These are phyloP conservation scores for Yarrowia alimentaria DNA, from an alignment of 805 yeast genomes.

Conservation along the genomic window DNA sequence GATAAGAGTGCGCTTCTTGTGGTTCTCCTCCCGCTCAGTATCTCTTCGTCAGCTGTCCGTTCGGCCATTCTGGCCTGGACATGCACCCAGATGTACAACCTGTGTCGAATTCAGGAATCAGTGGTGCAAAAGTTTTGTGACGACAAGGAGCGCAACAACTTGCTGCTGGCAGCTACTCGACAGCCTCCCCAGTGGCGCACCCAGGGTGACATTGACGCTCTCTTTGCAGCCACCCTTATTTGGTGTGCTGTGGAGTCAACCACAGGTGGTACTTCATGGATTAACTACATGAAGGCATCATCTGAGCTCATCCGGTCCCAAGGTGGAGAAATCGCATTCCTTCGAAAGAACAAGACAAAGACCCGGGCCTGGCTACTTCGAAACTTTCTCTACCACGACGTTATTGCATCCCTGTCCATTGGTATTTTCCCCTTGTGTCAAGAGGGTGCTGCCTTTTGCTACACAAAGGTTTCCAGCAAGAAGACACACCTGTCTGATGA, in stretches of 20 bases:
- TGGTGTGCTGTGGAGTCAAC: slow-evolving; percentile 27
- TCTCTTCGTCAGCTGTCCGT: slow-evolving; percentile 17
- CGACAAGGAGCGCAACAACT: slow-evolving; percentile 6
- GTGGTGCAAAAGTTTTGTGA: slow-evolving; percentile 28
- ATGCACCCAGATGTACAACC: slow-evolving; percentile 24
- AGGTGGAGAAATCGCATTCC: slow-evolving; percentile 25
- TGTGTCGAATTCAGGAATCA: slow-evolving; percentile 20
- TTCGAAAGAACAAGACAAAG: slow-evolving; percentile 23
- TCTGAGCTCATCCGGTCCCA: slow-evolving; percentile 18
- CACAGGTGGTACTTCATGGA: slow-evolving; percentile 22
- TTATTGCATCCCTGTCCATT: slow-evolving; percentile 14
- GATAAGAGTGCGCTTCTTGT: slow-evolving; percentile 17
- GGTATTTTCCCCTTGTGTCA: slow-evolving; percentile 22
- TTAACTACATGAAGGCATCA: slow-evolving; percentile 20
- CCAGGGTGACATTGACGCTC: slow-evolving; percentile 24
- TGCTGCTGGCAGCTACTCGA: slow-evolving; percentile 5
- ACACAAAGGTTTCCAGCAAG: slow-evolving; percentile 21
- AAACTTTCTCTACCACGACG: slow-evolving; percentile 27
- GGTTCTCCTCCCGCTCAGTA: slow-evolving; percentile 1
- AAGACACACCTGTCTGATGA: slow-evolving; percentile 19
- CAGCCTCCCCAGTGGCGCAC: slow-evolving; percentile 17
- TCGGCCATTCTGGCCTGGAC: slow-evolving; percentile 25
- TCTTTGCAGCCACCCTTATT: slow-evolving; percentile 21
- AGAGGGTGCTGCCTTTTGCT: slow-evolving; percentile 26
- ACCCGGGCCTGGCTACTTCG: slow-evolving; percentile 24